A percentile compares a stretch with the other conserved stretches of the same genome.
Evolutionary conservation across 257 asterid genomes (phyloP).

Genomic region (Solanum gracilifrons): DNA sequence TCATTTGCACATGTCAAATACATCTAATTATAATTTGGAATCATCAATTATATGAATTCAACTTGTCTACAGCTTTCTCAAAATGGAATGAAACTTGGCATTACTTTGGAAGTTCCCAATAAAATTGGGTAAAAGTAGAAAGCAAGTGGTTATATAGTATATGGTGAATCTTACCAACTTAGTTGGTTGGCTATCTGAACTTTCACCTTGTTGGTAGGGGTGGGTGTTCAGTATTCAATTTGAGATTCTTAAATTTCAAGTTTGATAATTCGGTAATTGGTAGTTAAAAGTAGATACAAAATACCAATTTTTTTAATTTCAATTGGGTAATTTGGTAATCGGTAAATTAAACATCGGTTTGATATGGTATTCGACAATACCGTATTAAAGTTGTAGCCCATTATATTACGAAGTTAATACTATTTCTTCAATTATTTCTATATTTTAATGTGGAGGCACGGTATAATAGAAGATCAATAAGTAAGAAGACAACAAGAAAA

Average conservation of each 20-base stretch:
- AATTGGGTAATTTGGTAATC: background rate
- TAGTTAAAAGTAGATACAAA: background rate
- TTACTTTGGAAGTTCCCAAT: background rate
- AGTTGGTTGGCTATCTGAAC: background rate
- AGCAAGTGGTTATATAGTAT: background rate
- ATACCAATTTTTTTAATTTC: no score
- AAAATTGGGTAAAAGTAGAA: background rate
- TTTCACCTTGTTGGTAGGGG: background rate
- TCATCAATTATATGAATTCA: background rate
- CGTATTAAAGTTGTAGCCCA: background rate
- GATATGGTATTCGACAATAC: background rate
- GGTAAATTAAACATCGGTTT: background rate
- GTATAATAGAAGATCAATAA: background rate
- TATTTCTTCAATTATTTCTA: no score
- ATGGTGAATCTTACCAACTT: background rate
- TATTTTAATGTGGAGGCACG: background rate
- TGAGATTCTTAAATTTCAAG: background rate
- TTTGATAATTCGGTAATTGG: background rate
- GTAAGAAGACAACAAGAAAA: background rate
- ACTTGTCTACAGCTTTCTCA: background rate
- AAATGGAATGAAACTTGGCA: background rate
- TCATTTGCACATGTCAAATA: background rate
- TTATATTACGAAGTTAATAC: background rate
- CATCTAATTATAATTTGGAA: background rate
- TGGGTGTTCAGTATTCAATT: background rate